Percentiles rank a stretch among this genome's conserved stretches.
Conservation (phyloP, 225 moss, liverwort and hornwort genomes). For the Polytrichum formosum region DNA sequence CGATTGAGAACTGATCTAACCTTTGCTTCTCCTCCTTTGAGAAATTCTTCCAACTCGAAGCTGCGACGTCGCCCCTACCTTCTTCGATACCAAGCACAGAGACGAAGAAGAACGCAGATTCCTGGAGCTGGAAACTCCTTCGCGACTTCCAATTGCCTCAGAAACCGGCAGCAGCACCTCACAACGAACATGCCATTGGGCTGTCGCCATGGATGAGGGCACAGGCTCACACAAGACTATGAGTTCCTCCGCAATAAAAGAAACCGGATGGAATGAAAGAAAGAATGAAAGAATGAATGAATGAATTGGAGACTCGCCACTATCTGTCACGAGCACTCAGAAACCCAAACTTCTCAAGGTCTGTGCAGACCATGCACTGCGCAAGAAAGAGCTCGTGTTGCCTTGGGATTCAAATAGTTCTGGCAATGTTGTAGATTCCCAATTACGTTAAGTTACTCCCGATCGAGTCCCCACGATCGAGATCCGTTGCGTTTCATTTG, state of each 20-base stretch:
- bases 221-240: no score
- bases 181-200: constrained; percentile 24
- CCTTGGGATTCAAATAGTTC: no score
- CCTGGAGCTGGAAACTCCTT: constrained; percentile 11
- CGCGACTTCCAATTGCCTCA: constrained; percentile 7
- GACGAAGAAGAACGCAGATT: constrained; percentile 3
- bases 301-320: no score
- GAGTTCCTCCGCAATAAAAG: no score
- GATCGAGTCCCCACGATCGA: not conserved
- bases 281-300: no score
- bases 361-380: no score
- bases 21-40: constrained; percentile 17
- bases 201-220: constrained; percentile 23
- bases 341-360: no score
- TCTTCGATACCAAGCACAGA: constrained; percentile 13
- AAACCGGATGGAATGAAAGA: no score
- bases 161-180: constrained; percentile 17
- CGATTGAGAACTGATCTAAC: constrained; percentile 8
- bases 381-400: no score
- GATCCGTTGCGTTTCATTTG: not conserved
- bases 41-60: constrained; percentile 10
- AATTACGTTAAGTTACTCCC: no score
- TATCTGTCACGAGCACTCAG: no score
- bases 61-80: not conserved
- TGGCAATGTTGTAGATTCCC: no score